phyloP scores from a whole-genome alignment of 768 basidiomycete species.

The Podaxis rugospora region DNA sequence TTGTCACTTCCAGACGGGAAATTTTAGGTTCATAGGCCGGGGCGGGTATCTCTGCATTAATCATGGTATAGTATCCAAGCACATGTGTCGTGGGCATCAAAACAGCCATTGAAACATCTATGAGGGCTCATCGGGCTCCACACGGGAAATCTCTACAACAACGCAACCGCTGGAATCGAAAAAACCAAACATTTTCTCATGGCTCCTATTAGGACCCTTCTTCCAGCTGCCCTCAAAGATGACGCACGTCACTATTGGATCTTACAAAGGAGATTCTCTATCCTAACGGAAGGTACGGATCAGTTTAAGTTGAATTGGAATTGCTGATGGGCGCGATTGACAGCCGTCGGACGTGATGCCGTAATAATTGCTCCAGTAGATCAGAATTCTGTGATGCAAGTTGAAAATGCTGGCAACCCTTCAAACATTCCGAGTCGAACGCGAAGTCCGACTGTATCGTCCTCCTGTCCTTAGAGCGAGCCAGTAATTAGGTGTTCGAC shows the following conservation, averaged over 20 bases:
- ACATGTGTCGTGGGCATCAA: background rate
- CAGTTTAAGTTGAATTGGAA: constrained; percentile 1
- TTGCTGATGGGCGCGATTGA: constrained; percentile 2
- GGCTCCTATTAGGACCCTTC: background rate
- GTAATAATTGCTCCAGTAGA: constrained; percentile 9
- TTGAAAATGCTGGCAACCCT: no score
- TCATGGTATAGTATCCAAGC: background rate
- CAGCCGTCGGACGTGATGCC: constrained; percentile 3
- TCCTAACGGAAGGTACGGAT: background rate
- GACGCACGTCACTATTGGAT: constrained; percentile 1
- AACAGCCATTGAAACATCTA: background rate
- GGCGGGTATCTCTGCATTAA: constrained; percentile 1
- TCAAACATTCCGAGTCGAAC: background rate
- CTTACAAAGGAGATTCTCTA: background rate
- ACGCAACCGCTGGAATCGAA: constrained; percentile 1
- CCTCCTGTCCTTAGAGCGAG: background rate
- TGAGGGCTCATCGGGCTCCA: background rate
- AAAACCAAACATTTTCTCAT: constrained; percentile 1
- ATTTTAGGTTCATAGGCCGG: background rate
- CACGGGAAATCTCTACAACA: background rate
- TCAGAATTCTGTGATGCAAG: background rate
- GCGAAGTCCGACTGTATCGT: constrained; percentile 10
- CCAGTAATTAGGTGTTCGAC: background rate
- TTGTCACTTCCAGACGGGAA: background rate
- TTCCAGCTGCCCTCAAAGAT: background rate